Evolutionary conservation across 2,329 filamentous ascomycete genomes (phyloP), one percentile per base, ranked within the genome.

Genomic region (Neofusicoccum kwambonambiense): DNA sequence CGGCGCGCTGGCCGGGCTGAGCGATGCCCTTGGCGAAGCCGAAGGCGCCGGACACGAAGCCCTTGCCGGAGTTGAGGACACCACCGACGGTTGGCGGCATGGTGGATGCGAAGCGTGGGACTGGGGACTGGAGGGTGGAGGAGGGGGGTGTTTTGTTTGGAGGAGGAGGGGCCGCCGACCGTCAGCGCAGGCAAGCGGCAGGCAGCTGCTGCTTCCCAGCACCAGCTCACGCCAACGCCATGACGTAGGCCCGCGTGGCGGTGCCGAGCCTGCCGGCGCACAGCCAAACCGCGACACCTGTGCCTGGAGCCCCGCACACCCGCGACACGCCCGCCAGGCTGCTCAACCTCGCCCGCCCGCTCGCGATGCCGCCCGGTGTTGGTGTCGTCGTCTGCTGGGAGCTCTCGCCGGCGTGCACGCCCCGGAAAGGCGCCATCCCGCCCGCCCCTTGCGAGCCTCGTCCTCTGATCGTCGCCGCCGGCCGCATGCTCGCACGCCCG

Each of bases 1-100:
- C 77, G 0, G 84, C 84, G 1, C 82, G 79, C 35, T 75, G 68
- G 64, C 73, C 71, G 34, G 58, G 47, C 8, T 37, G 35, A 31
- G 45, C 58, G 11, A 62, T 51, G 45, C 47, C 45, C n/a, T 62
- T 50, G 19, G 58, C 58, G 45, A 41, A 73, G 31, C 82, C 79
- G 4, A 77, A 77, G 8, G 80, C 82, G 11, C 77, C 76, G 67
- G 69, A 70, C 31, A 80, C 68, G 6, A 72, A 41, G 31, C 66
- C 70, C 65, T 72, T 67, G 13, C 77, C 74, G 31, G 76, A 74
- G 61, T 79, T 78, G 7, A 78, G 67, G 22, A 73, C 74, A 52
- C 76, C 76, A 37, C 56, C 56, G 62, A 77, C 74, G 54, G 74
- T 69, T 11, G 73, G 73, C 64, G 76, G 72, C 27, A 19, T 71